A percentile compares a stretch with the other conserved stretches of the same genome.
Evolutionary conservation across 2,329 filamentous ascomycete genomes (phyloP).

Genomic region (Aquanectria penicillioides): DNA sequence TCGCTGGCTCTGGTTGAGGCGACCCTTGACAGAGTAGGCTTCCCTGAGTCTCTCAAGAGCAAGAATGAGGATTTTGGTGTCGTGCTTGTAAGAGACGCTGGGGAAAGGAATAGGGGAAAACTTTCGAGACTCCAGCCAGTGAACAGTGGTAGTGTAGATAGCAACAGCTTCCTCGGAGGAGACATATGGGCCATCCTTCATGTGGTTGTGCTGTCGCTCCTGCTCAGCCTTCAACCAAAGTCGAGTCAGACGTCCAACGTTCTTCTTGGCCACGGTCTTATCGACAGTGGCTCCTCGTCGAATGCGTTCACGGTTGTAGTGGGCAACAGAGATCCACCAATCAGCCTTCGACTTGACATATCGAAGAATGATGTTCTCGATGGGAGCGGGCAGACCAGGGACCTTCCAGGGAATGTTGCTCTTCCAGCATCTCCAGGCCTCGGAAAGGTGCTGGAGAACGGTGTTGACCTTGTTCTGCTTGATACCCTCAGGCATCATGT

Average conservation of each 20-base stretch:
- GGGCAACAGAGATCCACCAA: slow-evolving; percentile 99
- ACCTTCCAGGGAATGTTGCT: slow-evolving; percentile 99
- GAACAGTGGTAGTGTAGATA: slow-evolving; percentile 98
- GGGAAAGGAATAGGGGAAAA: slow-evolving; percentile 99
- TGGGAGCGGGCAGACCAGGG: slow-evolving; percentile 92
- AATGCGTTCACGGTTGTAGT: slow-evolving; percentile 98
- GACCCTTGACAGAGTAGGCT: slow-evolving; percentile 96
- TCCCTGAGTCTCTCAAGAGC: slow-evolving; percentile 93
- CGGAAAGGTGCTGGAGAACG: slow-evolving; percentile 94
- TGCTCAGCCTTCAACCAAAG: slow-evolving; percentile 98
- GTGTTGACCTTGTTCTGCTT: slow-evolving; percentile 99
- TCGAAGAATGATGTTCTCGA: slow-evolving; percentile 97
- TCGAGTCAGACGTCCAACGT: slow-evolving; percentile 91
- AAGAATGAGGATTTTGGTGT: slow-evolving; percentile 97
- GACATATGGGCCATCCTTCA: slow-evolving; percentile 98
- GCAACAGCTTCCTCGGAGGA: slow-evolving; percentile 98
- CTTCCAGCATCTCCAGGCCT: slow-evolving; percentile 99
- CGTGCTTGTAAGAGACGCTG: slow-evolving; percentile 98
- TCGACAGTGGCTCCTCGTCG: slow-evolving; percentile 96
- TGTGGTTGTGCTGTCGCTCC: slow-evolving; percentile 98
- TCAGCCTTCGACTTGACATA: slow-evolving; percentile 99
- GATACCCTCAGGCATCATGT: slow-evolving; percentile 99
- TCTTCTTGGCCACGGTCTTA: slow-evolving; percentile 99
- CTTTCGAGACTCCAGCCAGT: slow-evolving; percentile 98
- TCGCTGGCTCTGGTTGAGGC: slow-evolving; percentile 95